Conservation (phyloP, 805 yeast genomes). For the Starmerella roubikii region DNA sequence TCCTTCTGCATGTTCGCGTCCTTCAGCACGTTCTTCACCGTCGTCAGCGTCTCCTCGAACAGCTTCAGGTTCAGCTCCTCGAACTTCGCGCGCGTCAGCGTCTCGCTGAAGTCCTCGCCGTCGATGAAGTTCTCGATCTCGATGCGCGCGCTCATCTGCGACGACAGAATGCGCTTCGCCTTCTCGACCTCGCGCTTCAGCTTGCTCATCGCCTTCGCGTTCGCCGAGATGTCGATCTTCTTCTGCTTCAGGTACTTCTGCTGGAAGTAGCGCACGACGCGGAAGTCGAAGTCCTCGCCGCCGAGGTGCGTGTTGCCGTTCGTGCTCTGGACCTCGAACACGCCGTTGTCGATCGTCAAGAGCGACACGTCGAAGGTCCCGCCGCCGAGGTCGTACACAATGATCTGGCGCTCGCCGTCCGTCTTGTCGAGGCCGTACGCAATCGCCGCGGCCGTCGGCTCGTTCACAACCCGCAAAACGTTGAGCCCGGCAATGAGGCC, state of each 20-base stretch:
- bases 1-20: slow-evolving; percentile 81
- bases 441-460: slow-evolving; percentile 96
- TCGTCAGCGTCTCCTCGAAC: slow-evolving; percentile 88
- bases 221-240: slow-evolving; percentile 65
- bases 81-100: slow-evolving; percentile 92
- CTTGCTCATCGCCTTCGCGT: slow-evolving; percentile 79
- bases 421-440: slow-evolving; percentile 83
- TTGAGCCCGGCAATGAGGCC: slow-evolving; percentile 85
- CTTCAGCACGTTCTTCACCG: slow-evolving; percentile 89
- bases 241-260: slow-evolving; percentile 84
- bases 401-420: slow-evolving; percentile 73
- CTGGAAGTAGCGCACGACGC: slow-evolving; percentile 75
- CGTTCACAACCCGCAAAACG: slow-evolving; percentile 78
- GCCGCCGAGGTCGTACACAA: slow-evolving; percentile 93
- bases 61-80: slow-evolving; percentile 90
- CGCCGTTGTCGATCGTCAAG: slow-evolving; percentile 78
- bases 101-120: slow-evolving; percentile 90
- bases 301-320: slow-evolving; percentile 96
- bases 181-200: slow-evolving; percentile 95
- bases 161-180: slow-evolving; percentile 91
- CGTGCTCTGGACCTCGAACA: slow-evolving; percentile 83
- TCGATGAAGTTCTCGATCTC: slow-evolving; percentile 92
- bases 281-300: slow-evolving; percentile 92
- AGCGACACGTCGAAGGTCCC: slow-evolving; percentile 93
- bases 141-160: slow-evolving; percentile 89